Percentiles rank a stretch among this genome's conserved stretches.
Evolutionary conservation across 176 grass and related monocot species (phyloP).

Genomic region (Triticum dicoccoides): DNA sequence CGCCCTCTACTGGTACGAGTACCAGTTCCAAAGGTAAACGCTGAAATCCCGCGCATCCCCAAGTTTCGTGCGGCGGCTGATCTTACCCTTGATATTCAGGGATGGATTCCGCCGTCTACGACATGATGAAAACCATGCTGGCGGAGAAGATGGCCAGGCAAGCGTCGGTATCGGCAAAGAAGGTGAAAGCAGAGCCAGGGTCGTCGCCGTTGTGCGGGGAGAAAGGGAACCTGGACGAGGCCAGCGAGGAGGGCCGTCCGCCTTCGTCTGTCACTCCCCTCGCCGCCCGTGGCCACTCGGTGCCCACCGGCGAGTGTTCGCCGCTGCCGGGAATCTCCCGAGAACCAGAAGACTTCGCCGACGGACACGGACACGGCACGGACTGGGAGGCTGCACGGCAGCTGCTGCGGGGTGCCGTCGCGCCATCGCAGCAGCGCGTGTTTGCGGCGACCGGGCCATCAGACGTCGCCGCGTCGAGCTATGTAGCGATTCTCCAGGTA

Average conservation of each 20-base stretch:
- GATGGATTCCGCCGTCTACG: background rate
- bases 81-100: background rate
- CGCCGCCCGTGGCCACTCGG: background rate
- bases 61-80: too few relatives aligned
- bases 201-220: background rate
- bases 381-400: background rate
- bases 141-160: background rate
- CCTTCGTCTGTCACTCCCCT: background rate
- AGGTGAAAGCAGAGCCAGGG: background rate
- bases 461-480: background rate
- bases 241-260: background rate
- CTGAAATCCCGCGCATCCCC: too few relatives aligned
- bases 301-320: background rate
- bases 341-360: background rate
- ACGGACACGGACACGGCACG: too few relatives aligned
- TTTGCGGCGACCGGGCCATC: background rate
- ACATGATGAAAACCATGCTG: background rate
- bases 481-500: background rate
- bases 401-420: background rate
- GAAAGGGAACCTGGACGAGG: background rate
- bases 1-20: background rate
- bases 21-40: too few relatives aligned
- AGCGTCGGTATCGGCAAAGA: background rate
- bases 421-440: background rate
- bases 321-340: background rate